phyloP scores from a whole-genome alignment of 2,329 filamentous ascomycete species.

The Venturia oleaginea region DNA sequence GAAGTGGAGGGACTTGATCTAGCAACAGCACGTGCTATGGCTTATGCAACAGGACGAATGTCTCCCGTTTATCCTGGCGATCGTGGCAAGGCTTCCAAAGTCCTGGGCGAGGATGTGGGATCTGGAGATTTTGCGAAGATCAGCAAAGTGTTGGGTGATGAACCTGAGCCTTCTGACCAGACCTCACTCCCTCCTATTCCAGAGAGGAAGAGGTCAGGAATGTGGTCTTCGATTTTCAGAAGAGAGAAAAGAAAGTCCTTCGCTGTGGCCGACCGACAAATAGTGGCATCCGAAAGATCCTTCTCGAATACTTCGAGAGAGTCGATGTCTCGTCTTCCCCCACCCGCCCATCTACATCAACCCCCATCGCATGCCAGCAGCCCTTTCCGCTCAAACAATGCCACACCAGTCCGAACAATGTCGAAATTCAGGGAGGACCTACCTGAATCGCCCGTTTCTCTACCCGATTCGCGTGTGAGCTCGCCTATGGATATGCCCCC shows the following conservation, averaged over 20 bases:
- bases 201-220: conserved; percentile 2
- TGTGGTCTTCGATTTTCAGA: conserved; percentile 63
- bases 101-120: conserved; percentile 6
- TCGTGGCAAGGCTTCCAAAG: conserved; percentile 10
- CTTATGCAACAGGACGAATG: background rate
- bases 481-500: conserved; percentile 57
- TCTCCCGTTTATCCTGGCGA: conserved; percentile 10
- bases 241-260: conserved; percentile 44
- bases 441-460: conserved; percentile 77
- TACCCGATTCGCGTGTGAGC: conserved; percentile 70
- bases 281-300: conserved; percentile 53
- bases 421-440: conserved; percentile 91
- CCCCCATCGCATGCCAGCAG: conserved; percentile 21
- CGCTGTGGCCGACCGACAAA: conserved; percentile 41
- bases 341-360: conserved; percentile 39
- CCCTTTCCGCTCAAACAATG: conserved; percentile 38
- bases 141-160: conserved; percentile 7
- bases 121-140: conserved; percentile 1
- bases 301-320: conserved; percentile 89
- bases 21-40: background rate
- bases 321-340: conserved; percentile 58
- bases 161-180: background rate
- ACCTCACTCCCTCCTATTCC: conserved; percentile 14
- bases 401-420: conserved; percentile 66
- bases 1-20: conserved; percentile 5